Conservation (phyloP, 1,284 basidiomycete species). For the Cerioporus squamosus region DNA sequence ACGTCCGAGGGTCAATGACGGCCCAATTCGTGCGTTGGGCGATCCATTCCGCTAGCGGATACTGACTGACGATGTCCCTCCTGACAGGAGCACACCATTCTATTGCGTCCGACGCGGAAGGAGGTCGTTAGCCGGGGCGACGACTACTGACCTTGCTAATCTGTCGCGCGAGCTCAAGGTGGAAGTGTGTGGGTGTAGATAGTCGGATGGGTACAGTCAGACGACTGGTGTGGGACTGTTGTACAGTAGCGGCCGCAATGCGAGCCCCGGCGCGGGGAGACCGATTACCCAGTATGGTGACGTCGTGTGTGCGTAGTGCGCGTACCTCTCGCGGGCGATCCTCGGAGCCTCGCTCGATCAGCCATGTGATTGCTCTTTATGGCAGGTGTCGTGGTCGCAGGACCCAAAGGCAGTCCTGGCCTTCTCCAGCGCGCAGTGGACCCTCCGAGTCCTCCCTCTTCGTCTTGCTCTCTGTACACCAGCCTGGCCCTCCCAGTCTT, state of each 20-base stretch:
- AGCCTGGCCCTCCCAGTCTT: not conserved
- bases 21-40: slow-evolving; percentile 82
- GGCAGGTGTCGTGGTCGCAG: not conserved
- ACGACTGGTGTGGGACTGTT: slow-evolving; percentile 10
- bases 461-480: slow-evolving; percentile 19
- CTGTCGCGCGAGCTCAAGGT: not conserved
- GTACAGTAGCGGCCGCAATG: not conserved
- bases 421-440: slow-evolving; percentile 4
- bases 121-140: slow-evolving; percentile 95
- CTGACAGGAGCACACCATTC: slow-evolving; percentile 88
- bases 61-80: not conserved
- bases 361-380: slow-evolving; percentile 21
- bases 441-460: slow-evolving; percentile 14
- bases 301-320: slow-evolving; percentile 6
- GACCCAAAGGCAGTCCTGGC: too few species aligned
- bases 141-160: slow-evolving; percentile 62
- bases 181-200: not conserved
- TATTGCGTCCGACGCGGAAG: slow-evolving; percentile 85
- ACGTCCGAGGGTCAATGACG: slow-evolving; percentile 85
- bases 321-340: slow-evolving; percentile 6
- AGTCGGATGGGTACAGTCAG: slow-evolving; percentile 12
- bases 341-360: slow-evolving; percentile 12
- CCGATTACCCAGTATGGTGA: slow-evolving; percentile 11
- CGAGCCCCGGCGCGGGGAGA: slow-evolving; percentile 5
- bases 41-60: not conserved